Evolutionary conservation across 164 flowering plant genomes (phyloP), one percentile per base, ranked within the genome.

Genomic region (Cinnamomum micranthum): DNA sequence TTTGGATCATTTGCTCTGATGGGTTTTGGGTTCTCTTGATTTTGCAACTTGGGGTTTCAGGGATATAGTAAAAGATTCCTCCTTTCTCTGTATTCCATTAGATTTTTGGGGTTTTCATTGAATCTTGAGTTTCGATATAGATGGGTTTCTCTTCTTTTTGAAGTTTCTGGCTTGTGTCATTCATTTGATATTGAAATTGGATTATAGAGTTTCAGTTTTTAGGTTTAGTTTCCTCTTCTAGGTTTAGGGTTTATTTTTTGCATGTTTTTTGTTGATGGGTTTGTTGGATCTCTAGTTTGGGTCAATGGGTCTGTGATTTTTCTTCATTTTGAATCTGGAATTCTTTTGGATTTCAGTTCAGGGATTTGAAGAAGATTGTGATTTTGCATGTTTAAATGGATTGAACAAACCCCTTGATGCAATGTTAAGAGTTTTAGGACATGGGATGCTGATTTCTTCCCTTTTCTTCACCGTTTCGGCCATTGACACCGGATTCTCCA

Each of bases 381-480:
- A 41, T 12, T 64, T 69, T 41, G 19, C 17, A 22, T 41, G 51
- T 64, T 19, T 69, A 69, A 69, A 77, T 83, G 88, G 86, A 80
- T 71, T 81, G 86, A 82, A 72, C 77, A 24, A 41, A 69, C 27
- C 62, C 60, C 52, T 68, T 77, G 85, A 69, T 82, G 87, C 88
- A 85, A 91, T 91, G 98, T 86, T 78, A 78, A 89, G 78, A 77
- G 67, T 81, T 80, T 80, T 90, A 75, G 86, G 83, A 77, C 24
- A 71, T 74, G 82, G 76, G 78, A 74, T 91, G 55, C 78, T 91
- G 76, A 68, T 90, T 69, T 78, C 80, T 27, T 79, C 71, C 13
- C 77, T 89, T 28, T 73, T 89, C 11, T 23, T 84, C 13, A 79
- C 87, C 17, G 80, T 87, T 58, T 74, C 87, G 0, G 84, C 86